Conservation (phyloP, 2,329 filamentous ascomycete genomes). For the Podosphaera fusca region DNA sequence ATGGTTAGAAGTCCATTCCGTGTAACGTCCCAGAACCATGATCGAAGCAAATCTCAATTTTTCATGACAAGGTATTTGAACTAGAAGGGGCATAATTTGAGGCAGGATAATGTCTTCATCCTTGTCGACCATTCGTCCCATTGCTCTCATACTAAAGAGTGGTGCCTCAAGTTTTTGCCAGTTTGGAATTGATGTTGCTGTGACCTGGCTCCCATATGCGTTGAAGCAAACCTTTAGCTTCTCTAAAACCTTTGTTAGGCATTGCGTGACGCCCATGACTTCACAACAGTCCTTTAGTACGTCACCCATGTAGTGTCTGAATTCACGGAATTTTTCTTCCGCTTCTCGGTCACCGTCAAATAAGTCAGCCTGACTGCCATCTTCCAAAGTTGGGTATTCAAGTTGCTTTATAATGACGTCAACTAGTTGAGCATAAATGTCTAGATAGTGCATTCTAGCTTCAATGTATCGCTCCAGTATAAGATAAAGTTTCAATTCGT, state of each 20-base stretch:
- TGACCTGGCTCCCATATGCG: slow-evolving; percentile 55
- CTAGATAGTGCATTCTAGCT: slow-evolving; percentile 51
- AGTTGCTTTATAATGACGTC: slow-evolving; percentile 83
- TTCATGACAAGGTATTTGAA: slow-evolving; percentile 85
- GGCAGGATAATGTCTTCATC: slow-evolving; percentile 74
- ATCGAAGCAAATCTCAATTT: slow-evolving; percentile 97
- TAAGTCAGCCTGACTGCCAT: slow-evolving; percentile 46
- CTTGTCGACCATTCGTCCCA: slow-evolving; percentile 85
- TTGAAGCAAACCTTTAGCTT: slow-evolving; percentile 76
- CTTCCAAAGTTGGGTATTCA: slow-evolving; percentile 54
- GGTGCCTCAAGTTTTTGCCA: slow-evolving; percentile 96
- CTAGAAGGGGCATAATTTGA: slow-evolving; percentile 77
- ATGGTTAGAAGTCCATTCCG: slow-evolving; percentile 90
- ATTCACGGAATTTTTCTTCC: slow-evolving; percentile 92
- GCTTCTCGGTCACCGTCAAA: slow-evolving; percentile 91
- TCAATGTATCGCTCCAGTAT: slow-evolving; percentile 75
- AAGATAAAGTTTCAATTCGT: slow-evolving; percentile 90
- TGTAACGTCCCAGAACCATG: slow-evolving; percentile 91
- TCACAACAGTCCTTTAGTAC: slow-evolving; percentile 93
- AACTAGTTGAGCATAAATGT: slow-evolving; percentile 72
- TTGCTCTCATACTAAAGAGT: slow-evolving; percentile 80
- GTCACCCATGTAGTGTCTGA: slow-evolving; percentile 92
- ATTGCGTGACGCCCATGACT: slow-evolving; percentile 82
- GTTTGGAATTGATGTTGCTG: slow-evolving; percentile 54
- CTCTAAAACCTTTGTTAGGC: slow-evolving; percentile 67